Evolutionary conservation across 371 early-diverging fungal species (phyloP), one percentile per base, ranked within the genome.

Genomic region (Nematocida sp.): DNA sequence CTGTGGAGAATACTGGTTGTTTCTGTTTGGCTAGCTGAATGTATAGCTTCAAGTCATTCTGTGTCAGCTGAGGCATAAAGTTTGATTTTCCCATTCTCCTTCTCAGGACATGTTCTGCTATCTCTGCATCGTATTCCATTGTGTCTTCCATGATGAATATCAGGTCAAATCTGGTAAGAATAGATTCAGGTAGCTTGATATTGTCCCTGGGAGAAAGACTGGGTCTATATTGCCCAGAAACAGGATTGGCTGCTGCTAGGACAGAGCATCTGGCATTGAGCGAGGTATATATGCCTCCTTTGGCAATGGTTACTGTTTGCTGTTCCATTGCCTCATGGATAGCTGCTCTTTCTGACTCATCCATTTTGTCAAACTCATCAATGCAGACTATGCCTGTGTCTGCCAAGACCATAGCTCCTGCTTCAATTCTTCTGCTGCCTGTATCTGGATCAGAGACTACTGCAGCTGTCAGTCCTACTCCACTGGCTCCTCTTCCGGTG

Each of bases 311-410:
- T 3, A 95, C 92, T 0, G 94, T 93, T 80, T 97, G 96, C 85
- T 99, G 98, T 85, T 99, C 99, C 99, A 99, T 99, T 2, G 96
- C 99, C 88, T 99, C 99, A 85, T 99, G 99, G 82, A 99, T 96
- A 1, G 96, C 96, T 0, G 94, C 95, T 76, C 97, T 88, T 82
- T 99, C 99, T 29, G 88, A 86, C 74, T 96, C 96, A 60, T 88
- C 88, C 97, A 98, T 98, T 83, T 98, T 98, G 86, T 98, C 99
- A 85, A 99, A 97, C 85, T 99, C 99, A 86, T 99, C 99, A 48
- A 99, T 96, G 84, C 96, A 96, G 15, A 93, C 94, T 27, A 96
- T 88, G 54, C 96, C 96, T 34, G 93, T 87, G 78, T 99, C 99
- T 15, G 94, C 97, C 60, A 97, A 84, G 31, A 96, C 97, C 94